Evolutionary conservation across 2,329 filamentous ascomycete species (phyloP).

Genomic region (Alternaria gaisen): DNA sequence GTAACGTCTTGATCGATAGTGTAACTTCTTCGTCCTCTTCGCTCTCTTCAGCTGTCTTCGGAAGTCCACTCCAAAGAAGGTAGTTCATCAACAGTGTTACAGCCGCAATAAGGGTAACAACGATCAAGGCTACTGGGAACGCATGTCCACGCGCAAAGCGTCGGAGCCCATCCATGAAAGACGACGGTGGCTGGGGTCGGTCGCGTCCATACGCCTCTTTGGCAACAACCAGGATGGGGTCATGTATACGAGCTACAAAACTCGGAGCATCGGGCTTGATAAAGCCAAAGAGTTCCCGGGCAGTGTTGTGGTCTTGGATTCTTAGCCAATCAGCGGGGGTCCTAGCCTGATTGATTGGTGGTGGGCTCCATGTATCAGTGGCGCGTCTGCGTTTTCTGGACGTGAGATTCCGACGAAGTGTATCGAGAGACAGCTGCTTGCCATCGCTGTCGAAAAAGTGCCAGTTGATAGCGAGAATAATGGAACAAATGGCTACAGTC

Average conservation of each 20-base stretch:
- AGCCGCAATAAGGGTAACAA: constrained; percentile 69
- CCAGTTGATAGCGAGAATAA: constrained; percentile 77
- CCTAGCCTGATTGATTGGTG: constrained; percentile 75
- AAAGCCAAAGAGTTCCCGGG: constrained; percentile 77
- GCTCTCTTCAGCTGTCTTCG: constrained; percentile 55
- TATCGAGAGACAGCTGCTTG: constrained; percentile 36
- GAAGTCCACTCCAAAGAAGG: constrained; percentile 71
- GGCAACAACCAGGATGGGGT: constrained; percentile 76
- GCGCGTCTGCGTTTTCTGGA: constrained; percentile 33
- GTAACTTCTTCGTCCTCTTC: constrained; percentile 59
- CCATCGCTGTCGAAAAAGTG: constrained; percentile 75
- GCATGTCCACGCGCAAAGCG: constrained; percentile 70
- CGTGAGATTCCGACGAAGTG: constrained; percentile 31
- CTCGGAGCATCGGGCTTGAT: constrained; percentile 76
- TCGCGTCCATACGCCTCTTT: constrained; percentile 73
- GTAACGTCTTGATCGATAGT: constrained; percentile 68
- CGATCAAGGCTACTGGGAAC: constrained; percentile 69
- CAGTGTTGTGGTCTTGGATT: constrained; percentile 81
- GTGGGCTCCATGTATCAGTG: constrained; percentile 49
- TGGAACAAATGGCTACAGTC: constrained; percentile 75
- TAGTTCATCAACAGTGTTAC: constrained; percentile 78
- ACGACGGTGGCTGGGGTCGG: constrained; percentile 57
- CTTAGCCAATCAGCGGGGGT: constrained; percentile 80
- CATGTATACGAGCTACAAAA: constrained; percentile 77
- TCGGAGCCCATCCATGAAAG: constrained; percentile 62